A percentile compares a stretch with the other conserved stretches of the same genome.
Evolutionary conservation across 306 rosid species (phyloP).

Genomic region (Neltuma alba): DNA sequence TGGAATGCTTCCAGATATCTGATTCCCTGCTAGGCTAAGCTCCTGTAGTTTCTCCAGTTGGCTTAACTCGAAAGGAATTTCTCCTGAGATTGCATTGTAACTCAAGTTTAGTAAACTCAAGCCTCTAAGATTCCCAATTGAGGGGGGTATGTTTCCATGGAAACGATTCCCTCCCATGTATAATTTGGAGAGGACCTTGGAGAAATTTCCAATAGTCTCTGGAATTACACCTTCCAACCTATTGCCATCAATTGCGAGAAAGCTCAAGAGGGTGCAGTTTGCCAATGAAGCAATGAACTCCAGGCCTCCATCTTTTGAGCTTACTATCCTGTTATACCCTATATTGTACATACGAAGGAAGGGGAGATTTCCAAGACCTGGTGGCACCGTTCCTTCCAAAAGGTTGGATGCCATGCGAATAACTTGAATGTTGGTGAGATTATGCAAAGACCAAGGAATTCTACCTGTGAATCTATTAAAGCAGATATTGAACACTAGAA

Average conservation of each 20-base stretch:
- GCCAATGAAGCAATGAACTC: constrained; percentile 58
- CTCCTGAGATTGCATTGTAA: constrained; percentile 60
- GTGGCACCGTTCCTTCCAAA: constrained; percentile 70
- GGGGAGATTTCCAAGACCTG: constrained; percentile 64
- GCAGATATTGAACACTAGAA: too few species aligned
- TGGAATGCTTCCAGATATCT: constrained; percentile 62
- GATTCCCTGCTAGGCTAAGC: constrained; percentile 52
- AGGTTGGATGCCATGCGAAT: too few species aligned
- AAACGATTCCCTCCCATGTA: constrained; percentile 74
- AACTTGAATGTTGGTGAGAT: too few species aligned
- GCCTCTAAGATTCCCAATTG: constrained; percentile 60
- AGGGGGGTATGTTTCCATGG: constrained; percentile 61
- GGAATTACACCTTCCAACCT: constrained; percentile 68
- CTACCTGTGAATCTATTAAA: too few species aligned
- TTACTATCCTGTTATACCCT: constrained; percentile 60
- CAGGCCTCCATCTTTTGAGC: constrained; percentile 48
- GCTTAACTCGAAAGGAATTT: constrained; percentile 65
- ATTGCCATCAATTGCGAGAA: constrained; percentile 61
- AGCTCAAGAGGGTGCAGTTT: constrained; percentile 60
- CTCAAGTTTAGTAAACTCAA: constrained; percentile 63
- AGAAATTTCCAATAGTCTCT: constrained; percentile 68
- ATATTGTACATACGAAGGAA: constrained; percentile 55
- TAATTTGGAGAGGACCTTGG: constrained; percentile 49
- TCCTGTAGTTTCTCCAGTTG: constrained; percentile 50
- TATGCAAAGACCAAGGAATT: too few species aligned